Conservation (phyloP, 2,329 filamentous ascomycete species). For the Macrophomina phaseolina region DNA sequence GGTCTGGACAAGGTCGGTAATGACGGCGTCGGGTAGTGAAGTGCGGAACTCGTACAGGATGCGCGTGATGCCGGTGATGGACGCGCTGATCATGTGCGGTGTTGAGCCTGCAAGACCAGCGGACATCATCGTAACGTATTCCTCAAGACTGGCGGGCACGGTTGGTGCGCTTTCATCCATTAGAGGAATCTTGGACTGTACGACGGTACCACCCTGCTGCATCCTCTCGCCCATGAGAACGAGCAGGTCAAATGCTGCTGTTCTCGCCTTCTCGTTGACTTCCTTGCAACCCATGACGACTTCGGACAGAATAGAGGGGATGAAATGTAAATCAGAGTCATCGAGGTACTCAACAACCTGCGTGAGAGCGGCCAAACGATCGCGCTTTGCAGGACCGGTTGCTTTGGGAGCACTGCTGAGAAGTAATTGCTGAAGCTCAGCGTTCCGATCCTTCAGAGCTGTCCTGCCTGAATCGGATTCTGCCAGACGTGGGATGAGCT, state of each 20-base stretch:
- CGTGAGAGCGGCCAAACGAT: conserved; percentile 81
- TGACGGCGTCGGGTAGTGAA: conserved; percentile 69
- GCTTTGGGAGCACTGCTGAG: conserved; percentile 82
- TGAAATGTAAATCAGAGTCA: conserved; percentile 82
- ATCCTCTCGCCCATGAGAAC: conserved; percentile 88
- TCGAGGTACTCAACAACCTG: conserved; percentile 82
- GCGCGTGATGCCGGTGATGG: conserved; percentile 93
- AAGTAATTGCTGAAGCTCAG: conserved; percentile 82
- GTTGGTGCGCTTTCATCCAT: conserved; percentile 82
- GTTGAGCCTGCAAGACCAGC: conserved; percentile 91
- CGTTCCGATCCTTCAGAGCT: conserved; percentile 77
- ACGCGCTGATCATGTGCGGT: conserved; percentile 96
- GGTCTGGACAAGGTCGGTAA: conserved; percentile 86
- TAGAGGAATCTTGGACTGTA: conserved; percentile 84
- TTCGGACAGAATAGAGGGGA: conserved; percentile 88
- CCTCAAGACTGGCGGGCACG: conserved; percentile 82
- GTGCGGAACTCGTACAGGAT: conserved; percentile 89
- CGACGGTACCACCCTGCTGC: conserved; percentile 73
- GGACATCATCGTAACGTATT: conserved; percentile 98
- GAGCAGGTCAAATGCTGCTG: conserved; percentile 86
- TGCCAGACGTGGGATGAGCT: conserved; percentile 88
- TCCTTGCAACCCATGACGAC: conserved; percentile 97
- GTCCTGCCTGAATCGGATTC: conserved; percentile 76
- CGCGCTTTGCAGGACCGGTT: conserved; percentile 82
- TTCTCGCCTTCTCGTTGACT: conserved; percentile 92